phyloP scores from a whole-genome alignment of 2,329 filamentous ascomycete species.

The Pseudocercospora ulei region DNA sequence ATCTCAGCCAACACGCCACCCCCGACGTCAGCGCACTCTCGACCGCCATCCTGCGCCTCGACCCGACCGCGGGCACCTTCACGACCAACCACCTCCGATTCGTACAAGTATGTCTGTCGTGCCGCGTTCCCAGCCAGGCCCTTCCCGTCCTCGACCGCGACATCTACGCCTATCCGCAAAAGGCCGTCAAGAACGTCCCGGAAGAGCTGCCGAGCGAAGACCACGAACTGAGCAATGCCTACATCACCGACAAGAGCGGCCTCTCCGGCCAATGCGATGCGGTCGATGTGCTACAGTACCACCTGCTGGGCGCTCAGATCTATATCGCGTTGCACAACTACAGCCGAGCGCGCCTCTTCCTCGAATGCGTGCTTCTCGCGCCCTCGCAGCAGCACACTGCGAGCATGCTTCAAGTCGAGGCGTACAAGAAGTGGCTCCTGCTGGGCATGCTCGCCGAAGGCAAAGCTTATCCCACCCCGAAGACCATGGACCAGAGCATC shows the following conservation, averaged over 20 bases:
- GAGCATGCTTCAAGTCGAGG: constrained; percentile 67
- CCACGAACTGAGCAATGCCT: constrained; percentile 43
- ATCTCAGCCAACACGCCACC: constrained; percentile 9
- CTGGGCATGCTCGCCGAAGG: constrained; percentile 63
- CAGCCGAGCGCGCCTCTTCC: constrained; percentile 39
- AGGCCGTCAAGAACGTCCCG: constrained; percentile 31
- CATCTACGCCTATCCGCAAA: constrained; percentile 55
- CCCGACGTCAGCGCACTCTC: constrained; percentile 34
- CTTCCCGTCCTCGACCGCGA: constrained; percentile 55
- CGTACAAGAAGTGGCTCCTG: constrained; percentile 85
- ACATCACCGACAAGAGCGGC: constrained; percentile 51
- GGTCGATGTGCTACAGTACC: constrained; percentile 48
- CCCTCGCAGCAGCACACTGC: constrained; percentile 57
- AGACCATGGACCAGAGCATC: constrained; percentile 46
- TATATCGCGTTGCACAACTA: constrained; percentile 41
- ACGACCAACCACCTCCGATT: constrained; percentile 55
- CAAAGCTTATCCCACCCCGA: constrained; percentile 48
- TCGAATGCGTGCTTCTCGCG: constrained; percentile 51
- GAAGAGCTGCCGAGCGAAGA: constrained; percentile 38
- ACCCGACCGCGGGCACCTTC: constrained; percentile 57
- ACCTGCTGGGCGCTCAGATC: constrained; percentile 43
- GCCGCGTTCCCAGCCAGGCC: constrained; percentile 46
- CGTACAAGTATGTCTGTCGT: constrained; percentile 49
- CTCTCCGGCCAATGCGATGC: constrained; percentile 48
- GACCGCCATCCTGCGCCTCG: constrained; percentile 54